These are phyloP conservation scores for Hypomontagnella submonticulosa DNA, from an alignment of 495 filamentous ascomycete species.

Conservation along the genomic window DNA sequence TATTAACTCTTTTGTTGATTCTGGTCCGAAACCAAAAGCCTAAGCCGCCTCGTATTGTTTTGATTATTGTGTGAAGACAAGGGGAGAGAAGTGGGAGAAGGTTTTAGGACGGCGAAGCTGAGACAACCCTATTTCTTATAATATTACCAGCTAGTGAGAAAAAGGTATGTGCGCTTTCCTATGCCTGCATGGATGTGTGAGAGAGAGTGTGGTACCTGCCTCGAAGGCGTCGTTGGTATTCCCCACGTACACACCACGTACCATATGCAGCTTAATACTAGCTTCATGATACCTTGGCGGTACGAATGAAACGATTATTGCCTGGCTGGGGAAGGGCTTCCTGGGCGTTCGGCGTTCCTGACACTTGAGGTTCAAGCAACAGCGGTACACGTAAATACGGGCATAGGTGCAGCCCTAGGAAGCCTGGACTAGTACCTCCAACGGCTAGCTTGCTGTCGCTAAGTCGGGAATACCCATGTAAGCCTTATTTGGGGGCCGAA, in stretches of 20 bases:
- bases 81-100: conserved; percentile 19
- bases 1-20: conserved; percentile 11
- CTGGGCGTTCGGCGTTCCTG: too few species aligned
- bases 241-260: conserved; percentile 24
- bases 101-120: conserved; percentile 19
- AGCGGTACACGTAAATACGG: conserved; percentile 5
- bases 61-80: neutral
- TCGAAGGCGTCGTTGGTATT: conserved; percentile 31
- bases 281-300: conserved; percentile 27
- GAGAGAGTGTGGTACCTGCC: conserved; percentile 28
- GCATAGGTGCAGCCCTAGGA: conserved; percentile 6
- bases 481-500: conserved; percentile 23
- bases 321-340: neutral
- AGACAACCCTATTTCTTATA: conserved; percentile 38
- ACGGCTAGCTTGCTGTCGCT: conserved; percentile 29
- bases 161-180: conserved; percentile 14
- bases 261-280: conserved; percentile 27
- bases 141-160: conserved; percentile 28
- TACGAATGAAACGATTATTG: conserved; percentile 10
- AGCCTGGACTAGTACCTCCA: conserved; percentile 20
- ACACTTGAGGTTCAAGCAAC: too few species aligned
- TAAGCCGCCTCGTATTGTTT: conserved; percentile 9
- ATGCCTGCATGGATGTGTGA: neutral
- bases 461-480: conserved; percentile 8
- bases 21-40: neutral